phyloP scores from a whole-genome alignment of 768 basidiomycete species.

The Clitopilus hobsonii region DNA sequence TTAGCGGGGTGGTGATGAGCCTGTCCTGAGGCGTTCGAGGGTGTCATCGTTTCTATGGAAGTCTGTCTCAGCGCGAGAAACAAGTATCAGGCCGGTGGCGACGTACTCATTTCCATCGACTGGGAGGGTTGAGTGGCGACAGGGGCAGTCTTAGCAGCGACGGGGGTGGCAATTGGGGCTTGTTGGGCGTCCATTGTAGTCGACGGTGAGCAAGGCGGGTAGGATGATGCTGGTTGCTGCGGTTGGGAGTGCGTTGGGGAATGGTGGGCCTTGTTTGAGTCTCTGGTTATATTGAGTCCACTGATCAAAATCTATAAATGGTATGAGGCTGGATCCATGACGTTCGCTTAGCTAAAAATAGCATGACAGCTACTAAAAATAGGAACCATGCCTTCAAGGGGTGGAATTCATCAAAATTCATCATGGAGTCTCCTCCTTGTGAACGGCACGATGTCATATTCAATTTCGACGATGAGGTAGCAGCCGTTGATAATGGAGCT shows the following conservation, averaged over 20 bases:
- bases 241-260: neutral
- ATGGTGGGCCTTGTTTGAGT: neutral
- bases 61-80: neutral
- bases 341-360: neutral
- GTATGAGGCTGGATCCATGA: neutral
- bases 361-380: neutral
- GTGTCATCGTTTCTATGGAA: neutral
- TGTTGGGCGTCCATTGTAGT: neutral
- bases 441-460: neutral
- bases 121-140: constrained; percentile 52
- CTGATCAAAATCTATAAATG: neutral
- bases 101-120: constrained; percentile 61
- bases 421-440: neutral
- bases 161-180: constrained; percentile 8
- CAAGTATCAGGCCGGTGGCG: neutral
- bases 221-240: neutral
- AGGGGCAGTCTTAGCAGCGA: constrained; percentile 17
- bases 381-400: neutral
- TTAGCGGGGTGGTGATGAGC: neutral
- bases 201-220: neutral
- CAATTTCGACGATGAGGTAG: neutral
- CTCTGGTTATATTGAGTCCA: neutral
- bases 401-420: neutral
- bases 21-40: neutral
- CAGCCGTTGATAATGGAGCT: neutral